Base-by-base conservation (phyloP, 1,139 yeast genomes). In the Ogataea hybrid region DNA sequence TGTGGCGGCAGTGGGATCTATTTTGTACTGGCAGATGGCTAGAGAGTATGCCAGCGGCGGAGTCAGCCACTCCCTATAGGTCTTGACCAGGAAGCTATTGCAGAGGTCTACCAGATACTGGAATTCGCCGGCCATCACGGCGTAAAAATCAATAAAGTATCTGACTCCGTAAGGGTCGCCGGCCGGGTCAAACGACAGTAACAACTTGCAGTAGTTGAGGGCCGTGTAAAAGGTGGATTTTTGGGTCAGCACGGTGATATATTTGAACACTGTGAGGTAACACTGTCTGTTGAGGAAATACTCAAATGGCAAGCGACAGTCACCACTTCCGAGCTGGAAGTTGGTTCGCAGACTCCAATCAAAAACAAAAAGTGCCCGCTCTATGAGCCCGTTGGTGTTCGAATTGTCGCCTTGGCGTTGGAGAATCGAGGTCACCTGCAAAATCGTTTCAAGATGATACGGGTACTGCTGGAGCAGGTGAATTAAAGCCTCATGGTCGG, bases 81-180 rank as follows among this genome's bases (percentile, higher is more conserved):
- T 69, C n/a, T 68, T 72, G 4, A 72, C 68, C 35, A 83, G 64
- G 3, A 84, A 74, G 4, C 85, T 76, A 23, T 73, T 58, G 0
- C 72, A 71, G 28, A 86, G 64, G 18, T 77, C 73, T 14, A 79
- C 68, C 51, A 88, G 59, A 61, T 78, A 88, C 42, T 75, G 69
- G 55, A 72, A 81, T 48, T 85, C 87, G 32, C 75, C 81, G 37
- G 87, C 72, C 65, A 80, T 69, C 8, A 86, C 67, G 5, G 92
- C 83, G 58, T 85, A 88, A 56, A 76, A 83, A 59, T 88, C 96
- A 52, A 88, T 80, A 61, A 87, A 84, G 55, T 83, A 81, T 49
- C 95, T 72, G 5, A 84, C 89, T 10, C 96, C 95, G 44, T 83
- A 66, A 0, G 96, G 96, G 67, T 88, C 97, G 37, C 83, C 87